Conservation (phyloP, 805 yeast species). For the Candida pini region DNA sequence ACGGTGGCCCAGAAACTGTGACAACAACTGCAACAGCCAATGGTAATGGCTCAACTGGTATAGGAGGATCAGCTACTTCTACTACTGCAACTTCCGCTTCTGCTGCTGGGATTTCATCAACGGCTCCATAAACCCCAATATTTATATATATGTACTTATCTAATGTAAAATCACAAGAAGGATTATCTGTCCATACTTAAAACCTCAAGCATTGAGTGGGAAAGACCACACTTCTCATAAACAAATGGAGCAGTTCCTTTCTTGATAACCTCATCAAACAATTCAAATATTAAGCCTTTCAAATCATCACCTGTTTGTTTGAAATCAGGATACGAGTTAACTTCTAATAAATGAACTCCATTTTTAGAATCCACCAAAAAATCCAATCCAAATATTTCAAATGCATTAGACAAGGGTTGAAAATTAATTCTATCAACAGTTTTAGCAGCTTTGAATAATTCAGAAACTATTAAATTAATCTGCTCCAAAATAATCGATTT, state of each 20-base stretch:
- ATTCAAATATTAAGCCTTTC: conserved; percentile 55
- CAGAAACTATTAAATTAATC: conserved; percentile 58
- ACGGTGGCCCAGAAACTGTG: too few relatives aligned
- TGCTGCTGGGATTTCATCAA: too few relatives aligned
- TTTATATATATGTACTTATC: conserved; percentile 1
- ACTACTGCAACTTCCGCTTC: too few relatives aligned
- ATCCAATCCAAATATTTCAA: conserved; percentile 87
- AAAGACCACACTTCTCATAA: conserved; percentile 9
- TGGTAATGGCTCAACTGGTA: too few relatives aligned
- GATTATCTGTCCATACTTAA: conserved; percentile 27
- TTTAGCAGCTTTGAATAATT: conserved; percentile 75
- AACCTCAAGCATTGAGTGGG: conserved; percentile 30
- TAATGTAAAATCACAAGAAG: too few relatives aligned
- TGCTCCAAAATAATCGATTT: conserved; percentile 42
- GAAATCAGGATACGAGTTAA: conserved; percentile 94
- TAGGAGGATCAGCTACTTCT: too few relatives aligned
- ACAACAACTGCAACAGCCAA: too few relatives aligned
- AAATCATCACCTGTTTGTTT: conserved; percentile 86
- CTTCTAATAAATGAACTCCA: conserved; percentile 65
- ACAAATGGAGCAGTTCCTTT: conserved; percentile 47
- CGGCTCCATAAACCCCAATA: too few relatives aligned
- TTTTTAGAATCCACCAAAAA: conserved; percentile 60
- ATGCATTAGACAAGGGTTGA: conserved; percentile 71
- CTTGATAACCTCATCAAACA: conserved; percentile 54
- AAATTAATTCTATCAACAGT: conserved; percentile 80